These are phyloP conservation scores for Oryza punctata DNA, from an alignment of 176 grass and related monocot species.

Conservation along the genomic window DNA sequence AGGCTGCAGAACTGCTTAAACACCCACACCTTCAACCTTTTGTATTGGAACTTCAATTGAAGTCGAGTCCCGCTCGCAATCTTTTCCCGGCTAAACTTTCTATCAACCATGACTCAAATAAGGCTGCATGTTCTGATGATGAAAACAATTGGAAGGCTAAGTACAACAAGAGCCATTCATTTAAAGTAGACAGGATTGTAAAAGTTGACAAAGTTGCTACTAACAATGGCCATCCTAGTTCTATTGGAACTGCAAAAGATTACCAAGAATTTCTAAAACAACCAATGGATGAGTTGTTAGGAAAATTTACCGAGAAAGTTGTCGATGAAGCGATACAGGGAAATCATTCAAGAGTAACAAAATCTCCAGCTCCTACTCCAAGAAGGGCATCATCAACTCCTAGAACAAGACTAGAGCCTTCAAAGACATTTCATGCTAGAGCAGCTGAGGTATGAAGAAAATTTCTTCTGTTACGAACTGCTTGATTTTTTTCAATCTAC, in stretches of 20 bases:
- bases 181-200: constrained; percentile 54
- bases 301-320: constrained; percentile 49
- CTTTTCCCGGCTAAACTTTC: constrained; percentile 35
- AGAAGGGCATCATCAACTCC: constrained; percentile 63
- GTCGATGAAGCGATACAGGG: constrained; percentile 46
- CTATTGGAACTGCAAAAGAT: constrained; percentile 49
- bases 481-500: too few species aligned
- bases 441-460: constrained; percentile 52
- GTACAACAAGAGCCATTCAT: constrained; percentile 68
- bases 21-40: constrained; percentile 80
- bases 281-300: constrained; percentile 45
- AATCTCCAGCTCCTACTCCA: constrained; percentile 52
- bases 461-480: too few species aligned
- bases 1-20: constrained; percentile 84
- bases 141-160: constrained; percentile 47
- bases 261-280: constrained; percentile 44
- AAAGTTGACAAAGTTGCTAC: constrained; percentile 42
- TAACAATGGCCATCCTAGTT: constrained; percentile 39
- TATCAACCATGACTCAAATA: constrained; percentile 36
- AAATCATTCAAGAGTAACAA: constrained; percentile 40
- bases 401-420: constrained; percentile 53
- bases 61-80: constrained; percentile 44
- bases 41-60: constrained; percentile 63
- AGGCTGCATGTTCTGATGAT: constrained; percentile 47
- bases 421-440: constrained; percentile 78